Conservation (phyloP, 1,284 basidiomycete genomes). For the Moniliella sp. region DNA sequence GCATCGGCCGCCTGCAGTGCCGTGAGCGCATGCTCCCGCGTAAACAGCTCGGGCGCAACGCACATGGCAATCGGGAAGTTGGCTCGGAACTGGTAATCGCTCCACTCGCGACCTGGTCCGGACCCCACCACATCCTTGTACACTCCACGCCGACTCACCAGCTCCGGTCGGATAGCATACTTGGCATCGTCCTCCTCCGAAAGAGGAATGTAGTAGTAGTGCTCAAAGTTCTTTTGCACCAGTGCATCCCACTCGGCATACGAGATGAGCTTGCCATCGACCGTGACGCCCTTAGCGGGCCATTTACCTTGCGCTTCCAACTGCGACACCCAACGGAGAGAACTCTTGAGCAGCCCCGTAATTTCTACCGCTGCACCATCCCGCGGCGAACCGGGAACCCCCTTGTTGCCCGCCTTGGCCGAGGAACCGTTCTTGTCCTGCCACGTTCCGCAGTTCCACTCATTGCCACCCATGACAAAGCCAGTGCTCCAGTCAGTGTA, state of each 20-base stretch:
- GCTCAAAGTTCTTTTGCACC: slow-evolving; percentile 68
- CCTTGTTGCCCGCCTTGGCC: slow-evolving; percentile 64
- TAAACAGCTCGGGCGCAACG: slow-evolving; percentile 84
- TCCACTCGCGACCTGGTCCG: slow-evolving; percentile 47
- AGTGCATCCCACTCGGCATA: slow-evolving; percentile 75
- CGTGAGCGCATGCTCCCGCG: slow-evolving; percentile 52
- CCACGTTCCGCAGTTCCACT: slow-evolving; percentile 26
- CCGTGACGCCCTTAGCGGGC: slow-evolving; percentile 56
- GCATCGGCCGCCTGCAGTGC: slow-evolving; percentile 33
- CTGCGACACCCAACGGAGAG: slow-evolving; percentile 61
- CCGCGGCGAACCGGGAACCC: slow-evolving; percentile 72
- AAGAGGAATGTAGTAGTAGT: slow-evolving; percentile 66
- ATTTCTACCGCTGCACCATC: slow-evolving; percentile 92
- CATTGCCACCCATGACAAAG: slow-evolving; percentile 65
- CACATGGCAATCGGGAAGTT: slow-evolving; percentile 86
- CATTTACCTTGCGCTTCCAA: slow-evolving; percentile 51
- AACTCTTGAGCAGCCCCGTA: slow-evolving; percentile 73
- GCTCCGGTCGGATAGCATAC: slow-evolving; percentile 49
- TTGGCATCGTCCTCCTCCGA: slow-evolving; percentile 52
- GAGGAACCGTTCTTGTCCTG: slow-evolving; percentile 29
- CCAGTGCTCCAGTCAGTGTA: slow-evolving; percentile 84
- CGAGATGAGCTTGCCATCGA: slow-evolving; percentile 55
- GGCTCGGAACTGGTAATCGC: slow-evolving; percentile 63
- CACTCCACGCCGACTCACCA: slow-evolving; percentile 76
- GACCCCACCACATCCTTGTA: slow-evolving; percentile 80